A percentile compares a stretch with the other conserved stretches of the same genome.
Conservation (phyloP, 2,329 filamentous ascomycete species). For the Pseudopyrenochaeta lycopersici region DNA sequence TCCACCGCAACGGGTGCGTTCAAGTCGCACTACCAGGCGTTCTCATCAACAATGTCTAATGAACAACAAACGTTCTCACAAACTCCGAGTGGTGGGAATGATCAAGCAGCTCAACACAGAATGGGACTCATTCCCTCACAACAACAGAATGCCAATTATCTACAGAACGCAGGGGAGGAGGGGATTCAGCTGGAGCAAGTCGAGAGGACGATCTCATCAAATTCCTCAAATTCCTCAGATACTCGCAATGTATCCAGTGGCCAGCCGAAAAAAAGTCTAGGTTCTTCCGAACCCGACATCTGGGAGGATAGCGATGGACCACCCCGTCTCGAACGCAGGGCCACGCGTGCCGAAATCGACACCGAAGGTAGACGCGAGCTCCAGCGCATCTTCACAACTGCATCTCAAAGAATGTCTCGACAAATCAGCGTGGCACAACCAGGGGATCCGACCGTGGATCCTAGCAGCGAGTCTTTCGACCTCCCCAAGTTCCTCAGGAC, state of each 20-base stretch:
- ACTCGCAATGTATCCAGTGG: slow-evolving; percentile 23
- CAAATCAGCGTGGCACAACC: slow-evolving; percentile 34
- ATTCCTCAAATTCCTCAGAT: slow-evolving; percentile 30
- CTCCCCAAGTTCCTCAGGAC: slow-evolving; percentile 62
- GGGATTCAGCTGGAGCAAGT: slow-evolving; percentile 15
- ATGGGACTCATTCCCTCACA: not conserved
- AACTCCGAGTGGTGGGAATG: not conserved
- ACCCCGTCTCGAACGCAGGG: slow-evolving; percentile 20
- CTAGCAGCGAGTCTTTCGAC: slow-evolving; percentile 61
- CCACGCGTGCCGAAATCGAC: slow-evolving; percentile 32
- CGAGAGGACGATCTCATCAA: slow-evolving; percentile 15
- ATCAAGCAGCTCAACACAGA: slow-evolving; percentile 4
- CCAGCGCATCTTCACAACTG: slow-evolving; percentile 31
- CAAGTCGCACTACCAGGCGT: slow-evolving; percentile 14
- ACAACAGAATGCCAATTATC: slow-evolving; percentile 1
- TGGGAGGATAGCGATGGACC: slow-evolving; percentile 4
- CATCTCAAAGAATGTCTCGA: slow-evolving; percentile 30
- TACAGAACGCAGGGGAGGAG: slow-evolving; percentile 13
- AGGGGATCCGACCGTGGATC: slow-evolving; percentile 62
- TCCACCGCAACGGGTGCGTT: slow-evolving; percentile 21
- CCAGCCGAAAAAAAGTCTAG: slow-evolving; percentile 10
- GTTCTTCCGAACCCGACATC: slow-evolving; percentile 9
- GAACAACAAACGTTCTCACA: slow-evolving; percentile 1
- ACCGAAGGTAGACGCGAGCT: slow-evolving; percentile 36
- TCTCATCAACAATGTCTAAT: slow-evolving; percentile 7